Conservation (phyloP, 2,329 filamentous ascomycete species). For the Trichophyton rubrum region DNA sequence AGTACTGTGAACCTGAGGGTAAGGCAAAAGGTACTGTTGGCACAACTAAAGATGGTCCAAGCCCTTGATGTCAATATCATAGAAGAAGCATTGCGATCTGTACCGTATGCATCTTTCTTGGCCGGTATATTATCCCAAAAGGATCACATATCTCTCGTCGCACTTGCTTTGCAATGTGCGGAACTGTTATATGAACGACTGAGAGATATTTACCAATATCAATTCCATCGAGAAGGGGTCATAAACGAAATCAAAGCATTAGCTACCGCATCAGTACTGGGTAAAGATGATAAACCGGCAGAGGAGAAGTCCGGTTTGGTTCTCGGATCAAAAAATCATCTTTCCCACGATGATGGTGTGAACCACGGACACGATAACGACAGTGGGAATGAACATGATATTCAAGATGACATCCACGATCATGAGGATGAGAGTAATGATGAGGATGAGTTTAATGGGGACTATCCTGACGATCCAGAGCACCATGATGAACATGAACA, state of each 20-base stretch:
- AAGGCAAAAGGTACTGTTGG: slow-evolving; percentile 83
- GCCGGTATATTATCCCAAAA: slow-evolving; percentile 92
- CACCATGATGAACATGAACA: slow-evolving; percentile 25
- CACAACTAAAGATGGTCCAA: slow-evolving; percentile 96
- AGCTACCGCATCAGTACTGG: slow-evolving; percentile 36
- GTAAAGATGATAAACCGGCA: slow-evolving; percentile 5
- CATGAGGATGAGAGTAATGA: slow-evolving; percentile 26
- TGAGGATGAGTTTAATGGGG: slow-evolving; percentile 41
- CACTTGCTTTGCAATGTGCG: slow-evolving; percentile 75
- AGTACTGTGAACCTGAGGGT: slow-evolving; percentile 94
- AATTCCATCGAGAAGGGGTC: slow-evolving; percentile 94
- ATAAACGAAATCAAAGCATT: slow-evolving; percentile 81
- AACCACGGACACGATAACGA: slow-evolving; percentile 15
- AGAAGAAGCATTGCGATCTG: slow-evolving; percentile 69
- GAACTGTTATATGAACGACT: slow-evolving; percentile 76
- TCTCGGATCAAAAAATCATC: slow-evolving; percentile 6
- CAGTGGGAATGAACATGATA: slow-evolving; percentile 18
- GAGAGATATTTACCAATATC: slow-evolving; percentile 80
- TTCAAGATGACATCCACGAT: slow-evolving; percentile 22
- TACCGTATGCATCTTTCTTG: slow-evolving; percentile 90
- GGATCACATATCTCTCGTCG: slow-evolving; percentile 77
- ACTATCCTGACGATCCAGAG: slow-evolving; percentile 31
- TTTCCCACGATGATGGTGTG: slow-evolving; percentile 12
- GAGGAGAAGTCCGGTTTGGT: slow-evolving; percentile 6
- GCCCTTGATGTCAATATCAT: slow-evolving; percentile 80